Percentiles rank a stretch among this genome's conserved stretches.
phyloP scores from a whole-genome alignment of 768 basidiomycete species.

The Porpolomopsis calyptriformis region DNA sequence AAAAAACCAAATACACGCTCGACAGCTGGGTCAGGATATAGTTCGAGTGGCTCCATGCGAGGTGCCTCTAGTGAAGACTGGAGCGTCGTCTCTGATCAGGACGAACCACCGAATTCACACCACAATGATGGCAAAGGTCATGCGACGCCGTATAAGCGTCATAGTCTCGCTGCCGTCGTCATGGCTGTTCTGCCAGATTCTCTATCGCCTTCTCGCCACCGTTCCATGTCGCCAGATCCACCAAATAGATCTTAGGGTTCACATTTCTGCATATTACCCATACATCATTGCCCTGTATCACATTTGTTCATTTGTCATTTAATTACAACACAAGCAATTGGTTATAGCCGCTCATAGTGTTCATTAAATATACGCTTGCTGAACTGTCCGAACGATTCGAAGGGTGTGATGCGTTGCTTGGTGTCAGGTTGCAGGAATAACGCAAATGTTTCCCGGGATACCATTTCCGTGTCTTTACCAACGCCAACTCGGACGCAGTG shows the following conservation, averaged over 20 bases:
- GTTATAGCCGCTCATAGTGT: constrained; percentile 37
- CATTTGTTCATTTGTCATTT: neutral
- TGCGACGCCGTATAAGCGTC: constrained; percentile 41
- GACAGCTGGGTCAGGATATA: constrained; percentile 38
- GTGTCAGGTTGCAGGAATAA: constrained; percentile 86
- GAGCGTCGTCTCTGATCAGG: constrained; percentile 78
- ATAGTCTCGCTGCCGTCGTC: constrained; percentile 50
- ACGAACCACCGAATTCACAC: constrained; percentile 48
- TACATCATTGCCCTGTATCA: neutral
- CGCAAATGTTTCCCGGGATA: constrained; percentile 82
- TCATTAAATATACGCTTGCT: constrained; percentile 70
- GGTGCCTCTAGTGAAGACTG: constrained; percentile 67
- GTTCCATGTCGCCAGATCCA: constrained; percentile 29
- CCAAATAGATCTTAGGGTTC: too few species aligned
- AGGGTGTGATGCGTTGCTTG: constrained; percentile 55
- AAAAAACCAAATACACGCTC: constrained; percentile 7
- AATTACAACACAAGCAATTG: constrained; percentile 7
- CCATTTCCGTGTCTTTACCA: constrained; percentile 31
- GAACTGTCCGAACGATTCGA: constrained; percentile 82
- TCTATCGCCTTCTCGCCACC: constrained; percentile 32
- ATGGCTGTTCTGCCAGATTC: constrained; percentile 52
- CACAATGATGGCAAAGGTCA: constrained; percentile 28
- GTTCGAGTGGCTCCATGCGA: constrained; percentile 44
- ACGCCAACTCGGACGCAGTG: constrained; percentile 81
- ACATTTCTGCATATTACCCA: neutral